Base-by-base conservation (phyloP, 139 green algal genomes). In the Raphidocelis subcapitata region DNA sequence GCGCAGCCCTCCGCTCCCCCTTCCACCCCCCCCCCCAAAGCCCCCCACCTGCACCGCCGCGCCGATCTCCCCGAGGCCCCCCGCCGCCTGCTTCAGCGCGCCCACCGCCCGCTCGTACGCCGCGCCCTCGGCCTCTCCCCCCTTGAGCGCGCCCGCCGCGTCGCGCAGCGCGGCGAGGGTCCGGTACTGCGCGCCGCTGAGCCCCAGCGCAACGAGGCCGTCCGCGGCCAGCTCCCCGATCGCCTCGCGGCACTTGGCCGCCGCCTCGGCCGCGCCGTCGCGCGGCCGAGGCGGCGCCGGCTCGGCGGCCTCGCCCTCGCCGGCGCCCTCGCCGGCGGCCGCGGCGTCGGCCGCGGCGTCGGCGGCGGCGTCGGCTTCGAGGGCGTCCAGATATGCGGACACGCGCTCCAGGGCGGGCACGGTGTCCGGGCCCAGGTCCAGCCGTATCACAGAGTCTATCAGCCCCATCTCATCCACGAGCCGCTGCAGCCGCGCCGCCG, bases 391-490 rank as follows among this genome's bases (percentile, higher is more conserved):
- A 41, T 76, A 76, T 0, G 41, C 28, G 15, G 44, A 31, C 31
- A 72, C 29, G 21, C 33, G 26, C 24, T 59, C 28, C 24, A 60
- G n/a, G 5, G 64, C 41, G 5, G 23, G 14, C 41, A 37, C 69
- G 32, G 69, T 49, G 12, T 61, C 54, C 20, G 70, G 70, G 26
- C 70, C 70, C 60, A 77, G 35, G 44, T 77, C 70, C 46, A 77
- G 61, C 15, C 21, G 36, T 2, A 77, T 77, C 29, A 77, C 61
- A 23, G 46, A 23, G 2, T 77, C 70, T 5, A 49, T 49, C 46
- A 77, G 49, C 32, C 63, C 24, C 24, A 77, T 70, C 61, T 77
- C 70, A n/a, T 23, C 32, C 61, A 77, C 60, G 21, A 77, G 62
- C 35, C 55, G 36, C 26, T n/a, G 31, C 46, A 77, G 61, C 41